Conservation (phyloP, 768 basidiomycete species). For the Suillus americanus region DNA sequence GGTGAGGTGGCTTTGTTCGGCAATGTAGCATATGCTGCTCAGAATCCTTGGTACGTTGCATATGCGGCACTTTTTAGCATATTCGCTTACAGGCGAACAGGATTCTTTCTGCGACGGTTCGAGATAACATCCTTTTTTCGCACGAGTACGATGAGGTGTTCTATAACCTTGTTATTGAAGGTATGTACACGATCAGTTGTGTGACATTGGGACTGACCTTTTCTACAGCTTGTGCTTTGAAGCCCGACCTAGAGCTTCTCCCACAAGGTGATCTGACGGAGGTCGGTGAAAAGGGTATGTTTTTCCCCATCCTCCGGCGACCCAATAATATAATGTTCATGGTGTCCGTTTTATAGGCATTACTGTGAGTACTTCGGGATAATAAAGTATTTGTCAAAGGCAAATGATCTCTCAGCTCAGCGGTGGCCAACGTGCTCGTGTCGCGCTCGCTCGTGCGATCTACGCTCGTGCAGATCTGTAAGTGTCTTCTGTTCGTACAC, state of each 20-base stretch:
- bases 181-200: constrained; percentile 30
- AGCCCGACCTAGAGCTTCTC: constrained; percentile 76
- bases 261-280: constrained; percentile 82
- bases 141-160: constrained; percentile 85
- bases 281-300: constrained; percentile 79
- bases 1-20: constrained; percentile 73
- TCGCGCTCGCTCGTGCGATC: constrained; percentile 84
- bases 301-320: background rate
- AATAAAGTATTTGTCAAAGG: constrained; percentile 14
- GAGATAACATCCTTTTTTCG: constrained; percentile 91
- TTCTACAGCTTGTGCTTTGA: constrained; percentile 74
- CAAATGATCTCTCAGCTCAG: constrained; percentile 48
- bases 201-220: background rate
- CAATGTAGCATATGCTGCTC: constrained; percentile 78
- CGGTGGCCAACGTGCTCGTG: constrained; percentile 82
- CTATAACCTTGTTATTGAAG: constrained; percentile 81
- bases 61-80: background rate
- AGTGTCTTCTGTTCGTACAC: constrained; percentile 20
- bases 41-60: constrained; percentile 72
- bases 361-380: constrained; percentile 43
- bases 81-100: constrained; percentile 32
- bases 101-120: constrained; percentile 83
- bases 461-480: constrained; percentile 91
- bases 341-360: constrained; percentile 39
- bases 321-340: too few relatives aligned